Base-by-base conservation (phyloP, 2,329 filamentous ascomycete genomes). In the Sphaerostilbella broomeana region DNA sequence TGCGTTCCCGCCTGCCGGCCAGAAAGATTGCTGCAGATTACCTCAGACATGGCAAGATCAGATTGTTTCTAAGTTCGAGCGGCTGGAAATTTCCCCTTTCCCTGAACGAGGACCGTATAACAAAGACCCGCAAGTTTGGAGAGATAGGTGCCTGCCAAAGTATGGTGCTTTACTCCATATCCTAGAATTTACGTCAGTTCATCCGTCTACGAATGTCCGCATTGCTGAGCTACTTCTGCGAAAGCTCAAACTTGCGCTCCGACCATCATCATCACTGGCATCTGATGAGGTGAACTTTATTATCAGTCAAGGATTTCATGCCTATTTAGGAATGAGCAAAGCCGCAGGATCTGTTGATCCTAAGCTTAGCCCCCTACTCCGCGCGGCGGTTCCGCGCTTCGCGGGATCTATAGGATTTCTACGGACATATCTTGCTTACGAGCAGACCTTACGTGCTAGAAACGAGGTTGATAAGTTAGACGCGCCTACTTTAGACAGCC, bases 31-130 rank as follows among this genome's bases (percentile, higher is more conserved):
- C 19, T 76, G 77, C 48, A 62, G 58, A 11, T 60, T 83, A 20
- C 79, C 79, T 1, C 77, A 80, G 48, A 75, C 72, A 13, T 87
- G 84, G 82, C 84, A 86, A 54, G 74, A 81, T 47, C 76, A 81
- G 44, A 84, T 90, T 36, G 73, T 81, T 25, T 73, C 74, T 47
- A 81, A 79, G 47, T 86, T 90, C 48, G 75, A 81, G 51, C 65
- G 70, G 13, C 61, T 85, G 12, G 78, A 81, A 52, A 68, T 74
- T 9, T 78, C 75, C 0, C 76, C 79, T 0, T 82, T 82, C 39
- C 78, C 78, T 1, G 79, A 83, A 50, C 70, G 74, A 47, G 75
- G 74, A 4, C 71, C 73, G 15, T 77, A 78, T 50, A 72, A 78
- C 44, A 76, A 79, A 49, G 75, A 79, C 51, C 72, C 75, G 0